Base-by-base conservation (phyloP, 192 early-diverging fungal genomes). In the Podila epigama region DNA sequence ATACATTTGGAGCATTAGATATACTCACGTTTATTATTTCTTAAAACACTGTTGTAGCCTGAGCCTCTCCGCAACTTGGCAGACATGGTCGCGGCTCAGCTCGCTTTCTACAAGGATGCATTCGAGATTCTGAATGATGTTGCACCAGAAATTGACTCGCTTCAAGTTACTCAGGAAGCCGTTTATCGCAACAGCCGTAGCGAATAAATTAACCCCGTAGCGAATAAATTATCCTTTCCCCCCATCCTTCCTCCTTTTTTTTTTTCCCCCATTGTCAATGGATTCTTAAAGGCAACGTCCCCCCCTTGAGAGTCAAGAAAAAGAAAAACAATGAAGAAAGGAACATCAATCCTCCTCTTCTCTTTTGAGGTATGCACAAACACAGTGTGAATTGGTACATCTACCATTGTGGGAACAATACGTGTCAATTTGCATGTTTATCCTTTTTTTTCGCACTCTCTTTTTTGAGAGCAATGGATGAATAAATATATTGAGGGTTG, bases 121-220 rank as follows among this genome's bases (percentile, higher is more conserved):
- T 85, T 88, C 34, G 87, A 87, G 48, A 68, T 88, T 36, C 75
- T 95, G 63, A 71, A 81, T 11, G 91, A 95, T 70, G 66, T 95
- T 54, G 92, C 90, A 31, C 96, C 96, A 2, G 96, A 99, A 71
- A 90, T 99, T 54, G 96, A 97, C 63, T 96, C 98, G 84, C 90
- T 99, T 65, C 87, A 91, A 37, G 93, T 95, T 33, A 96, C 95
- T 4, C 96, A 97, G 70, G 97, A 99, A 59, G 91, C 95, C 6
- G 79, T 97, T 31, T 92, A 95, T 75, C 87, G 92, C 62, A 83
- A 83, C 67, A 83, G 75, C 68, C 84, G 84, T 25, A 68, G 70
- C 60, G 79, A 83, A 71, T 80, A 81, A 27, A 15, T 4, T 32
- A 0, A 28, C 48, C 25, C 68, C 84, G 84, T 25, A 68, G 70